phyloP scores from a whole-genome alignment of 306 rosid species.

The Vigna angularis region DNA sequence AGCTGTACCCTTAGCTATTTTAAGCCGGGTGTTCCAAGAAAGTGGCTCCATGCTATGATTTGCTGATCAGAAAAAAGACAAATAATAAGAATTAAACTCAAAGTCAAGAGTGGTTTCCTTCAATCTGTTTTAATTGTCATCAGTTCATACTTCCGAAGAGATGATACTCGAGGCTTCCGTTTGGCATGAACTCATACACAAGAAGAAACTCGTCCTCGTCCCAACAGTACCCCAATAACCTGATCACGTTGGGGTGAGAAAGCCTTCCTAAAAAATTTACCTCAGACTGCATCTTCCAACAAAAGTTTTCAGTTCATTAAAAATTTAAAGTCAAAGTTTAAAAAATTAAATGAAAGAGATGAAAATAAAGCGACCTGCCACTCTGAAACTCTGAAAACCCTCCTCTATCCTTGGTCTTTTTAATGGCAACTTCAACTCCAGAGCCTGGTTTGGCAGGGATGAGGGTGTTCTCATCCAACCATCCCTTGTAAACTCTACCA shows the following conservation, averaged over 20 bases:
- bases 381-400: conserved; percentile 76
- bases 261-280: conserved; percentile 84
- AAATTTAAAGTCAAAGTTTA: too few species aligned
- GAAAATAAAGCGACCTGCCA: conserved; percentile 66
- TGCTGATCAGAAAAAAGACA: conserved; percentile 54
- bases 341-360: not conserved
- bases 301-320: not conserved
- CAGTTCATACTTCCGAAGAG: conserved; percentile 79
- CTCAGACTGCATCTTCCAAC: conserved; percentile 68
- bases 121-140: not conserved
- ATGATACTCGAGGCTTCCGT: conserved; percentile 89
- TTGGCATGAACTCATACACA: conserved; percentile 85
- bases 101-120: conserved; percentile 8
- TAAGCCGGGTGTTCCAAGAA: conserved; percentile 77
- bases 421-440: conserved; percentile 77
- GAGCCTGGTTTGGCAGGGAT: conserved; percentile 61
- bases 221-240: conserved; percentile 79
- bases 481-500: conserved; percentile 85
- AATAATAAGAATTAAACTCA: conserved; percentile 26
- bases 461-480: conserved; percentile 79
- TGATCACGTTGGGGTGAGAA: conserved; percentile 88
- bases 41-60: conserved; percentile 54
- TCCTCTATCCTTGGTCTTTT: conserved; percentile 73
- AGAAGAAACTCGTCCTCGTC: conserved; percentile 80
- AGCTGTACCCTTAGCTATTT: conserved; percentile 86